A percentile compares a stretch with the other conserved stretches of the same genome.
Conservation (phyloP, 140 eudicot species). For the Bidens hawaiensis region DNA sequence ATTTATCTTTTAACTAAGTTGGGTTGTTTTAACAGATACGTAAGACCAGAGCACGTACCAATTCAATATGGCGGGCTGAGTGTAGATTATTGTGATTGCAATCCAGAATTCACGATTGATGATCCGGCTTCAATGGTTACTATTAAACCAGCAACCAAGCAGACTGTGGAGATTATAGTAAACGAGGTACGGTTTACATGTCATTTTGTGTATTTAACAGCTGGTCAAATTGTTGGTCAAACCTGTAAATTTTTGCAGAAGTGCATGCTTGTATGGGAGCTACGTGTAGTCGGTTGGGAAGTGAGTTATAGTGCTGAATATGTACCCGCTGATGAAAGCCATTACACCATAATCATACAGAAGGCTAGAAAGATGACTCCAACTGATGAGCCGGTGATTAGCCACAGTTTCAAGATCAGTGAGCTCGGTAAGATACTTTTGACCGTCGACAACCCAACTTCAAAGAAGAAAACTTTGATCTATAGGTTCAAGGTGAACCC, state of each 20-base stretch:
- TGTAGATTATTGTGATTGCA: conserved; percentile 69
- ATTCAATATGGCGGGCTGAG: conserved; percentile 87
- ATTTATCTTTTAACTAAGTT: conserved; percentile 2
- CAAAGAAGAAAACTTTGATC: conserved; percentile 54
- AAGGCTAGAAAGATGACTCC: conserved; percentile 50
- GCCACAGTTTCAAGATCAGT: conserved; percentile 39
- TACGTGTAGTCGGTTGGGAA: conserved; percentile 93
- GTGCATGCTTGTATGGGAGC: conserved; percentile 76
- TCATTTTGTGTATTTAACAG: neutral
- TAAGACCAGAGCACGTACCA: conserved; percentile 81
- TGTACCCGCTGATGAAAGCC: conserved; percentile 52
- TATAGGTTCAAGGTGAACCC: conserved; percentile 56
- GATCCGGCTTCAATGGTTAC: conserved; percentile 76
- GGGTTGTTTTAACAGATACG: conserved; percentile 45
- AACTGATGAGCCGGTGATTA: conserved; percentile 56
- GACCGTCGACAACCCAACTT: conserved; percentile 56
- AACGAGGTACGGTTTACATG: conserved; percentile 50
- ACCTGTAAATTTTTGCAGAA: conserved; percentile 35
- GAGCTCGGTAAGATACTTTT: conserved; percentile 57
- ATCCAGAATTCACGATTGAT: conserved; percentile 59
- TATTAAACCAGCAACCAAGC: conserved; percentile 70
- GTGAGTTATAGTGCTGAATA: conserved; percentile 81
- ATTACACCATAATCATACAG: conserved; percentile 46
- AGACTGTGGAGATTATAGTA: conserved; percentile 77
- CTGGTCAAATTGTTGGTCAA: neutral